A percentile compares a stretch with the other conserved stretches of the same genome.
These are phyloP conservation scores for Inga oerstediana DNA, from an alignment of 306 rosid species.

Conservation along the genomic window DNA sequence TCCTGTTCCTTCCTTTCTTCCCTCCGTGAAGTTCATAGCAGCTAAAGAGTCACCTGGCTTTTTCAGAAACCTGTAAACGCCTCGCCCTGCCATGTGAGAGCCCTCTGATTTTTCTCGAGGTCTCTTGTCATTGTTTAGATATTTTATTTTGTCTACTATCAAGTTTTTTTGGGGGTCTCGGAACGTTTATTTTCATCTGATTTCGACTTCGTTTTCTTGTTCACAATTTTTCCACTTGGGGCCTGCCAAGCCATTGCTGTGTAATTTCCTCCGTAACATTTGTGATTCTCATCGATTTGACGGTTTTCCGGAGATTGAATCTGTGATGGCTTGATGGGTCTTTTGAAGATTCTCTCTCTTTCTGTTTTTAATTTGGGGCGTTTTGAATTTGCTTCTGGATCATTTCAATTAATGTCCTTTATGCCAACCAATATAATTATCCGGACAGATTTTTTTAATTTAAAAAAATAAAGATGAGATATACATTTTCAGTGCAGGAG, in stretches of 20 bases:
- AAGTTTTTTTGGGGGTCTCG: not conserved
- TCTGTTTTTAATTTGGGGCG: not conserved
- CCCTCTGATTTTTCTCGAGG: slow-evolving; percentile 31
- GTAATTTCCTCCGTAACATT: slow-evolving; percentile 35
- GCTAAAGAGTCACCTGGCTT: slow-evolving; percentile 31
- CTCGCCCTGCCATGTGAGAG: slow-evolving; percentile 26
- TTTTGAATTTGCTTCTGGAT: slow-evolving; percentile 41
- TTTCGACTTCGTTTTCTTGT: slow-evolving; percentile 29
- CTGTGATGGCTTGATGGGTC: slow-evolving; percentile 33
- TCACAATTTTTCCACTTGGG: slow-evolving; percentile 41
- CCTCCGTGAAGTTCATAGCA: slow-evolving; percentile 10
- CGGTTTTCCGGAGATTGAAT: slow-evolving; percentile 34
- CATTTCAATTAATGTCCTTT: slow-evolving; percentile 42
- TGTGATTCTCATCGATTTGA: slow-evolving; percentile 44
- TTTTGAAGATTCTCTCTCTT: slow-evolving; percentile 34
- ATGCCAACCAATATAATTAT: slow-evolving; percentile 24
- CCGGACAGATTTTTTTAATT: slow-evolving; percentile 8
- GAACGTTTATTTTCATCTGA: slow-evolving; percentile 19
- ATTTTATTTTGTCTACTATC: not conserved
- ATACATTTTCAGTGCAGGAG: slow-evolving; percentile 23
- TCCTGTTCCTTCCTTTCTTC: slow-evolving; percentile 1
- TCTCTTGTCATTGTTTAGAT: slow-evolving; percentile 14
- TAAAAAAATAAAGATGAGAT: not conserved
- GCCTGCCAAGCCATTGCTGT: slow-evolving; percentile 24
- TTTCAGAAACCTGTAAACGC: slow-evolving; percentile 25